phyloP scores from a whole-genome alignment of 1,284 basidiomycete species.

The Chalciporus sp. region DNA sequence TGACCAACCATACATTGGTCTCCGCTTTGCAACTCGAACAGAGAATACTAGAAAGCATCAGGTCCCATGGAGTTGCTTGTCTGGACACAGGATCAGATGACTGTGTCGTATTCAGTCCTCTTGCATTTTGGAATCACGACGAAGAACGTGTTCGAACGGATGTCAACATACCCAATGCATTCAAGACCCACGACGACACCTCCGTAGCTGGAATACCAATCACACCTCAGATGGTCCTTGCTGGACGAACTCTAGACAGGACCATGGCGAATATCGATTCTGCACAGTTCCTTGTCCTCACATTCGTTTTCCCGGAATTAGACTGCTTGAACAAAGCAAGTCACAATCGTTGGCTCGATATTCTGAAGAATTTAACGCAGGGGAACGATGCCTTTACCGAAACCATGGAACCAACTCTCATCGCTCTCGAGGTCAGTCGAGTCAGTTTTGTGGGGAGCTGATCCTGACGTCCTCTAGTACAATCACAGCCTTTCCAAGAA shows the following conservation, averaged over 20 bases:
- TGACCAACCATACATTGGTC: conserved; percentile 61
- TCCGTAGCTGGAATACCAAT: conserved; percentile 62
- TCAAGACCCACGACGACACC: conserved; percentile 53
- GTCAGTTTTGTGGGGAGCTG: not conserved
- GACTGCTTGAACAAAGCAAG: conserved; percentile 66
- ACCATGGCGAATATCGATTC: conserved; percentile 55
- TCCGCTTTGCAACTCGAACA: conserved; percentile 66
- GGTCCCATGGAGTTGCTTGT: conserved; percentile 48
- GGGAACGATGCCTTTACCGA: conserved; percentile 47
- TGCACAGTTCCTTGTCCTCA: conserved; percentile 72
- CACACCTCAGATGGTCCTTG: conserved; percentile 73
- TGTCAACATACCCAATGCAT: conserved; percentile 56
- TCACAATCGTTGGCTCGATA: conserved; percentile 64
- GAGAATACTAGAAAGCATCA: conserved; percentile 51
- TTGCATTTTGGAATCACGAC: conserved; percentile 74
- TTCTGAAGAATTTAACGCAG: conserved; percentile 50
- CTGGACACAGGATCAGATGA: conserved; percentile 44
- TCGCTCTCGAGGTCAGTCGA: conserved; percentile 67
- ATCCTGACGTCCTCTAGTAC: conserved; percentile 43
- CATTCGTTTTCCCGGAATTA: conserved; percentile 75
- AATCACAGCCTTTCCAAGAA: conserved; percentile 45
- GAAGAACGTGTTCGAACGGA: conserved; percentile 54
- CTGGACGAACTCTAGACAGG: conserved; percentile 61
- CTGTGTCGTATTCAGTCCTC: conserved; percentile 73
- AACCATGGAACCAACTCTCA: conserved; percentile 60